phyloP scores from a whole-genome alignment of 208 protist genomes.

The Trypanosoma lewisi region DNA sequence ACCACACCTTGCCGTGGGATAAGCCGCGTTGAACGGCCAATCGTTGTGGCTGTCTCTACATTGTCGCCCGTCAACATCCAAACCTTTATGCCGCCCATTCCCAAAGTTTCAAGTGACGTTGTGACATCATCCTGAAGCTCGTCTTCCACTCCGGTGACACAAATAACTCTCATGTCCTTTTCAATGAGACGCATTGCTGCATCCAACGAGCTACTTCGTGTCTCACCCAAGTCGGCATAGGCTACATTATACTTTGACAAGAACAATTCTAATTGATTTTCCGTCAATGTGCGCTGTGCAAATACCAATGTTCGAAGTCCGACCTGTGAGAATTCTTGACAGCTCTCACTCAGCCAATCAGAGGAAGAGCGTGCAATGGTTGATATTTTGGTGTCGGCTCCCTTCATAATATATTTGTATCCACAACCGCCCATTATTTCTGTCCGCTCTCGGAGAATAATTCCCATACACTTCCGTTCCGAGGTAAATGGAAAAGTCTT shows the following conservation, averaged over 20 bases:
- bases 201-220: constrained; percentile 58
- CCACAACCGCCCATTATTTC: not conserved
- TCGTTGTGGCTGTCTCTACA: constrained; percentile 95
- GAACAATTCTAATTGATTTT: constrained; percentile 88
- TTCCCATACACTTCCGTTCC: constrained; percentile 98
- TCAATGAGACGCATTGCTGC: constrained; percentile 80
- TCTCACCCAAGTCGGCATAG: constrained; percentile 45
- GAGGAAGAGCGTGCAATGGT: constrained; percentile 77
- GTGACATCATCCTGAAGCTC: constrained; percentile 95
- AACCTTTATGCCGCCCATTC: constrained; percentile 97
- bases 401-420: constrained; percentile 96
- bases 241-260: constrained; percentile 53
- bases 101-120: constrained; percentile 93
- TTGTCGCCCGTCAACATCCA: constrained; percentile 99
- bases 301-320: constrained; percentile 95
- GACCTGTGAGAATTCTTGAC: constrained; percentile 95
- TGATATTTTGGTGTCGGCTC: constrained; percentile 94
- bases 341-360: constrained; percentile 97
- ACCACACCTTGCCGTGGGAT: constrained; percentile 71
- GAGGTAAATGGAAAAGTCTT: constrained; percentile 98
- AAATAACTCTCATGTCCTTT: constrained; percentile 88
- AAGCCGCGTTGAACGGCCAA: constrained; percentile 91
- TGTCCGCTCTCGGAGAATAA: constrained; percentile 87
- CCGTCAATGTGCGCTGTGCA: constrained; percentile 70
- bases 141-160: constrained; percentile 98